These are phyloP conservation scores for Neurospora sp. DNA, from an alignment of 2,329 filamentous ascomycete genomes.

Conservation along the genomic window DNA sequence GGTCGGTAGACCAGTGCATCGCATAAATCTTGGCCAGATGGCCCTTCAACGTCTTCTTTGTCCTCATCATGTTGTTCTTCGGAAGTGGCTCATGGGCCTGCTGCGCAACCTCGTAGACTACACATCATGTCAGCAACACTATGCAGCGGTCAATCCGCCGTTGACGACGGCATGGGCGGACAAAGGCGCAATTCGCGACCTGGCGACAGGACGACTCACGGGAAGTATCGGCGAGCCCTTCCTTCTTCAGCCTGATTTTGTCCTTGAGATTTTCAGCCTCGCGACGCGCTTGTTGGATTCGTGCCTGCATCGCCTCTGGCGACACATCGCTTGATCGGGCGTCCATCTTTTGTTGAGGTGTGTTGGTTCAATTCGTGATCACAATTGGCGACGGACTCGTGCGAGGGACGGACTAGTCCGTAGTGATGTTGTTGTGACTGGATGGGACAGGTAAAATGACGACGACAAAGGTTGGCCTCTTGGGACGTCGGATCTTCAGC, in stretches of 20 bases:
- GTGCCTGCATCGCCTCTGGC: constrained; percentile 79
- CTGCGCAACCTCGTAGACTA: constrained; percentile 87
- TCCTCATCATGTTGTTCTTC: constrained; percentile 89
- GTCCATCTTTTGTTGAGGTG: neutral
- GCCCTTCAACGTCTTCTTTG: constrained; percentile 91
- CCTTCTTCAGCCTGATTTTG: constrained; percentile 99
- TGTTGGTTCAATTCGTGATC: neutral
- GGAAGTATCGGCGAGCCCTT: constrained; percentile 95
- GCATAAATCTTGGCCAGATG: constrained; percentile 99
- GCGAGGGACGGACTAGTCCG: neutral
- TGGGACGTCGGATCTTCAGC: neutral
- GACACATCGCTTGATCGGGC: constrained; percentile 45
- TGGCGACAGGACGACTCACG: constrained; percentile 52
- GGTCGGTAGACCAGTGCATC: constrained; percentile 99
- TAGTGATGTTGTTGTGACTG: neutral
- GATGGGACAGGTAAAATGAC: neutral
- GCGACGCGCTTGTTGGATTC: constrained; percentile 83
- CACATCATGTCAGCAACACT: constrained; percentile 14
- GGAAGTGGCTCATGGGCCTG: constrained; percentile 88
- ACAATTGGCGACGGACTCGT: neutral
- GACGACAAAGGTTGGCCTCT: neutral
- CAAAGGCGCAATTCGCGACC: constrained; percentile 4
- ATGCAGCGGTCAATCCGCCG: neutral
- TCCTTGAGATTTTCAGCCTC: constrained; percentile 98
- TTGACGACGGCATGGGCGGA: neutral